Evolutionary conservation across 192 early-diverging fungal species (phyloP).

Genomic region (Fimicolochytrium jonesii): DNA sequence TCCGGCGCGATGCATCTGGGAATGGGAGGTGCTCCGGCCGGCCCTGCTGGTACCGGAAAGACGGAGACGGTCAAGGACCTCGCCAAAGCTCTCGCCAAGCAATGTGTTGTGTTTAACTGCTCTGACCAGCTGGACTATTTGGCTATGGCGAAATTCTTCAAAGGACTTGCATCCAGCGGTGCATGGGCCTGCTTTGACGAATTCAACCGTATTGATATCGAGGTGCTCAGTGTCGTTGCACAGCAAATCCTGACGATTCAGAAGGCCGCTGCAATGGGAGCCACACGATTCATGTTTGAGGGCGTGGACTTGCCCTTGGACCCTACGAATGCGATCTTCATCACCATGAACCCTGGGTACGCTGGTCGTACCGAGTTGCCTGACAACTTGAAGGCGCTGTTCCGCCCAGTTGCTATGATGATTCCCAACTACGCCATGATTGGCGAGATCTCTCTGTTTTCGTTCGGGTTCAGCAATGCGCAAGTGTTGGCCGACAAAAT

Average conservation of each 20-base stretch:
- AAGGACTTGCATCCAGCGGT: slow-evolving; percentile 53
- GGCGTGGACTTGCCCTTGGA: slow-evolving; percentile 55
- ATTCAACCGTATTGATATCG: slow-evolving; percentile 63
- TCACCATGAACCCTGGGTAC: slow-evolving; percentile 63
- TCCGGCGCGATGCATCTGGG: slow-evolving; percentile 60
- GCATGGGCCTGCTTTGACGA: slow-evolving; percentile 66
- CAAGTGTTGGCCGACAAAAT: slow-evolving; percentile 60
- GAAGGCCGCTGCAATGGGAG: slow-evolving; percentile 47
- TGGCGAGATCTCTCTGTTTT: slow-evolving; percentile 59
- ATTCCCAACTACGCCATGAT: slow-evolving; percentile 67
- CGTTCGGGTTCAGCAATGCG: slow-evolving; percentile 57
- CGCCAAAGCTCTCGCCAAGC: slow-evolving; percentile 57
- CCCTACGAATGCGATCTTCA: slow-evolving; percentile 59
- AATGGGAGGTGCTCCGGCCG: slow-evolving; percentile 61
- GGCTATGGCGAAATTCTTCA: slow-evolving; percentile 64
- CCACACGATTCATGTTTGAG: slow-evolving; percentile 54
- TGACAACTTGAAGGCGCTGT: slow-evolving; percentile 60
- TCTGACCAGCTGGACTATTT: slow-evolving; percentile 60
- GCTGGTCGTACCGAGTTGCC: slow-evolving; percentile 60
- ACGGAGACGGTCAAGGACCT: slow-evolving; percentile 61
- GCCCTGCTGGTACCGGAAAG: slow-evolving; percentile 58
- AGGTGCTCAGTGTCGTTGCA: slow-evolving; percentile 58
- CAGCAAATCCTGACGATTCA: slow-evolving; percentile 63
- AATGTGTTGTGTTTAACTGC: slow-evolving; percentile 64
- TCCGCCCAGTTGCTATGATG: slow-evolving; percentile 62